A percentile compares a stretch with the other conserved stretches of the same genome.
phyloP scores from a whole-genome alignment of 179 eudicot species.

The Beta corolliflora region DNA sequence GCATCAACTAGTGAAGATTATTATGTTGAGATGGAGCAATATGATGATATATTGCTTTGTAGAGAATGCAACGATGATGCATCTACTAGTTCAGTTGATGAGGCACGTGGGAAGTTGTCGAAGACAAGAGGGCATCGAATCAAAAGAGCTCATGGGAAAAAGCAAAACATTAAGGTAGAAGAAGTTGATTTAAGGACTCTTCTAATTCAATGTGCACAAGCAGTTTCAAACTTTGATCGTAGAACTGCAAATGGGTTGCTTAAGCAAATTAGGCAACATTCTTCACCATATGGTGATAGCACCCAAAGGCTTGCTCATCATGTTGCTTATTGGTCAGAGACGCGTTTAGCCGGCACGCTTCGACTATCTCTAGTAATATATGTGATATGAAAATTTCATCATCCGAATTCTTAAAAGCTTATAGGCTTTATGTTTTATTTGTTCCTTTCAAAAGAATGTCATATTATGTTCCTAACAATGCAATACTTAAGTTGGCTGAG shows the following conservation, averaged over 20 bases:
- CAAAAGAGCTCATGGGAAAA: constrained; percentile 28
- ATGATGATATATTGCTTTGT: constrained; percentile 36
- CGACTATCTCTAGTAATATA: constrained; percentile 16
- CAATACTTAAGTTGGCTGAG: constrained; percentile 33
- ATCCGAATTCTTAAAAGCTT: constrained; percentile 26
- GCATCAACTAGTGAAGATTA: constrained; percentile 35
- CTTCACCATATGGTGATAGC: constrained; percentile 44
- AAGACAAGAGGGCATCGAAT: constrained; percentile 6
- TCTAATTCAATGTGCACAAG: constrained; percentile 44
- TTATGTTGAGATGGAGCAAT: constrained; percentile 30
- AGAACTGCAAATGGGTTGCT: constrained; percentile 41
- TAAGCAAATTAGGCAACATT: constrained; percentile 39
- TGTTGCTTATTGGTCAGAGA: constrained; percentile 36
- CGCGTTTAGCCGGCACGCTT: constrained; percentile 36
- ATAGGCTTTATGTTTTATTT: constrained; percentile 19
- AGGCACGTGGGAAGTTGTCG: background rate
- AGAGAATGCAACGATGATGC: constrained; percentile 16
- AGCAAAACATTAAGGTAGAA: constrained; percentile 25
- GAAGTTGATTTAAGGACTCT: constrained; percentile 44
- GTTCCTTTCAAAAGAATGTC: constrained; percentile 37
- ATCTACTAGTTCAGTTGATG: constrained; percentile 4
- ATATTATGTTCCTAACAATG: constrained; percentile 34
- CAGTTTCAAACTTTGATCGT: constrained; percentile 38
- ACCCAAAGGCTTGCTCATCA: constrained; percentile 34
- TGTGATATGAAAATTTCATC: constrained; percentile 13